Base-by-base conservation (phyloP, 1,284 basidiomycete genomes). In the Schizopora paradoxa region DNA sequence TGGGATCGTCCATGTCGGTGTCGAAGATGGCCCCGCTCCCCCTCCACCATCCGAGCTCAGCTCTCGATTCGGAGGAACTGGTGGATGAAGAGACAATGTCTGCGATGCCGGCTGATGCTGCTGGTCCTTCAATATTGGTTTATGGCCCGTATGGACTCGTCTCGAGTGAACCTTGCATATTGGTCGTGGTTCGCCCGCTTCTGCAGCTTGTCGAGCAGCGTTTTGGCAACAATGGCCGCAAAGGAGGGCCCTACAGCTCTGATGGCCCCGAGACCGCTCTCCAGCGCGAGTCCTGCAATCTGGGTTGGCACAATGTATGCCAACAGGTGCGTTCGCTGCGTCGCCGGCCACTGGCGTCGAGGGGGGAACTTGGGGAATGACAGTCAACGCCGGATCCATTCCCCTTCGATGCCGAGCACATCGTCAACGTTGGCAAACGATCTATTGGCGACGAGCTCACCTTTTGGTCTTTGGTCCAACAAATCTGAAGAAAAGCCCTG, bases 211-310 rank as follows among this genome's bases (percentile, higher is more conserved):
- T 33, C 33, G 27, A 7, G 49, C 45, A 18, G 34, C 36, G 19
- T 47, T 37, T 25, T 51, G 49, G 27, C 49, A 51, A 27, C 49
- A 51, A 40, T 47, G 38, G 11, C 49, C 49, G 36, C 49, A 51
- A 11, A 51, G 46, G 19, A 43, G 41, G 14, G 49, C 33, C 19
- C 45, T 32, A 36, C 49, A 51, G 27, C 45, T 47, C 36, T 51
- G 49, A 35, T 51, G 49, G 2, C 49, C 49, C 25, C 49, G 45
- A 18, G 49, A 47, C 25, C 49, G 45, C 37, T 51, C 49, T 8
- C 49, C 49, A 14, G 49, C 41, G 13, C 45, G 40, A 25, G 45
- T 51, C n/a, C 45, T 42, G 41, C 49, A 51, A 16, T 43, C 44
- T 5, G 45, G 49, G 32, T 51, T 51, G 7, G 45, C 40, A 28